phyloP scores from a whole-genome alignment of 345 rosid genomes.

The Eucalyptus shirleyi region DNA sequence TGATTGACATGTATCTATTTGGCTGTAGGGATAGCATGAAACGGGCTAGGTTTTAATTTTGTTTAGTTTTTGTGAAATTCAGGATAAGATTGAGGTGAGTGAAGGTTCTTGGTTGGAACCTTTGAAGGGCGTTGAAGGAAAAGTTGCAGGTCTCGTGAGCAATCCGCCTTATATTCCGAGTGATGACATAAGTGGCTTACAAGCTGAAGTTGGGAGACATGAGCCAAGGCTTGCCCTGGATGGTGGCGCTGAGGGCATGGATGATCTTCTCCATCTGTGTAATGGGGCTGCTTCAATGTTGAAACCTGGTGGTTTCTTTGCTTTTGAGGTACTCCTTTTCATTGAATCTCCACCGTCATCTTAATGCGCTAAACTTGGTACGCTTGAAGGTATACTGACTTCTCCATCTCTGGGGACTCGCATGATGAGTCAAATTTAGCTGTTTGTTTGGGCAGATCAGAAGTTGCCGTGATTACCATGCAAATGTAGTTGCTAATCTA shows the following conservation, averaged over 20 bases:
- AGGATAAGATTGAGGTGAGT: slow-evolving; percentile 51
- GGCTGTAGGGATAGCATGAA: background rate
- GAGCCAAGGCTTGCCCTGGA: slow-evolving; percentile 87
- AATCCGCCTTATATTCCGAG: slow-evolving; percentile 94
- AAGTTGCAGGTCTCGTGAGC: slow-evolving; percentile 70
- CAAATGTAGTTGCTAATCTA: background rate
- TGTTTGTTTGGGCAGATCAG: background rate
- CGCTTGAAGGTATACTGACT: no score
- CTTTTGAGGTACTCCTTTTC: slow-evolving; percentile 53
- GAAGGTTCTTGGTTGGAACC: slow-evolving; percentile 90
- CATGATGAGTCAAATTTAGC: background rate
- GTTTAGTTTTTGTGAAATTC: background rate
- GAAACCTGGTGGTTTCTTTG: slow-evolving; percentile 70
- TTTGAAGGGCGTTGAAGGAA: slow-evolving; percentile 47
- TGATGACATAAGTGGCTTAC: slow-evolving; percentile 40
- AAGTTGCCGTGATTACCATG: background rate
- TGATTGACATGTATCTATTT: background rate
- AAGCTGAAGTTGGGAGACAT: slow-evolving; percentile 87
- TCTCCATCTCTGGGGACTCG: background rate
- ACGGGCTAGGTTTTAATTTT: background rate
- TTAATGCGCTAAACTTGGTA: background rate
- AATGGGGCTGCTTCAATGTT: slow-evolving; percentile 55
- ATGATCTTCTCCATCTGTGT: slow-evolving; percentile 63
- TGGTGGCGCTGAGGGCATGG: slow-evolving; percentile 66
- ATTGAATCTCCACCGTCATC: background rate